phyloP scores from a whole-genome alignment of 192 early-diverging fungal species.

The Rhizoclosmatium sp. region DNA sequence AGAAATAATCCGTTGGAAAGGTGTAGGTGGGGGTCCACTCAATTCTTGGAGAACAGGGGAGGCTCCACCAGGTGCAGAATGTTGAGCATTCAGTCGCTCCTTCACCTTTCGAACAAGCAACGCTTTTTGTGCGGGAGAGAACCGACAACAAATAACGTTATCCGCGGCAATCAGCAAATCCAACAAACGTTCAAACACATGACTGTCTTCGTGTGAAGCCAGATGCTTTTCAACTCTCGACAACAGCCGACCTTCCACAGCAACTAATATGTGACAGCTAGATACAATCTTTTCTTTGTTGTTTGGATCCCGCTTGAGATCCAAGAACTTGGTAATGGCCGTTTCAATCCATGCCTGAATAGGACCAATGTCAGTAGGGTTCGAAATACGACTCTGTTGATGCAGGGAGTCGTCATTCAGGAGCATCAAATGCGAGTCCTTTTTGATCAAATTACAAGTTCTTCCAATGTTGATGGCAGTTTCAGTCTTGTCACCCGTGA shows the following conservation, averaged over 20 bases:
- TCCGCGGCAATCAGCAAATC: slow-evolving; percentile 76
- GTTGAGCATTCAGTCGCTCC: slow-evolving; percentile 18
- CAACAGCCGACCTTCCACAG: slow-evolving; percentile 41
- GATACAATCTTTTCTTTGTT: neutral
- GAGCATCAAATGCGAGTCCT: slow-evolving; percentile 49
- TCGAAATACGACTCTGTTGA: neutral
- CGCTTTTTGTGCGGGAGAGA: slow-evolving; percentile 88
- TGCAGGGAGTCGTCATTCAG: slow-evolving; percentile 26
- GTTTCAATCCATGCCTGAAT: slow-evolving; percentile 3
- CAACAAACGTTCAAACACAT: slow-evolving; percentile 59
- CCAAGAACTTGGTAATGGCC: neutral
- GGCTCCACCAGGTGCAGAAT: slow-evolving; percentile 2
- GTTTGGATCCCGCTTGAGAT: neutral
- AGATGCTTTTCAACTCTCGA: slow-evolving; percentile 48
- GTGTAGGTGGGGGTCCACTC: neutral
- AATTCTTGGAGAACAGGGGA: slow-evolving; percentile 32
- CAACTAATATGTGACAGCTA: slow-evolving; percentile 35
- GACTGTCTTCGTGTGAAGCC: slow-evolving; percentile 54
- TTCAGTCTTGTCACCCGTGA: slow-evolving; percentile 89
- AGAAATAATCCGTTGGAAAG: neutral
- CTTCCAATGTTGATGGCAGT: slow-evolving; percentile 90
- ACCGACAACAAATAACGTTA: slow-evolving; percentile 88
- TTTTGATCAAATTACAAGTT: slow-evolving; percentile 75
- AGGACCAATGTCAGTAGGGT: neutral
- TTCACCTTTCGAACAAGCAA: slow-evolving; percentile 67